These are phyloP conservation scores for Penicillium sp. DNA, from an alignment of 2,329 filamentous ascomycete genomes.

Conservation along the genomic window DNA sequence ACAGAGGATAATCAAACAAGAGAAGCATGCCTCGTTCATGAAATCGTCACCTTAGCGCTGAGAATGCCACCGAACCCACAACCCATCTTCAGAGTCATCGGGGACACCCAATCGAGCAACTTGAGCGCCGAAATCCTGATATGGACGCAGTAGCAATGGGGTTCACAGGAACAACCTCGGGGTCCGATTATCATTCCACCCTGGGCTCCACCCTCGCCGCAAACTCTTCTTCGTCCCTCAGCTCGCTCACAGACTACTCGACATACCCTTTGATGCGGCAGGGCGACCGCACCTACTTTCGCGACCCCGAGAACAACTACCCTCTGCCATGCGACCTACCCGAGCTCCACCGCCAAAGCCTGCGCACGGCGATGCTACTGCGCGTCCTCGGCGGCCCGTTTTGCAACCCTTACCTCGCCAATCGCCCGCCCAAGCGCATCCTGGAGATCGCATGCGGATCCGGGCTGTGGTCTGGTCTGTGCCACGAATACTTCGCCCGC, in stretches of 20 bases:
- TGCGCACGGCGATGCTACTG: constrained; percentile 76
- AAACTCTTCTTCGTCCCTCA: constrained; percentile 37
- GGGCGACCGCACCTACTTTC: constrained; percentile 78
- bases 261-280: constrained; percentile 63
- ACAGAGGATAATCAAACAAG: background rate
- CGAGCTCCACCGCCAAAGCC: constrained; percentile 81
- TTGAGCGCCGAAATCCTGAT: constrained; percentile 17
- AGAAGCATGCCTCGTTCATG: constrained; percentile 22
- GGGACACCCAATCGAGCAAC: constrained; percentile 16
- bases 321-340: constrained; percentile 84
- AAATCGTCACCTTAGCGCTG: constrained; percentile 15
- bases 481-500: constrained; percentile 71
- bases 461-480: constrained; percentile 85
- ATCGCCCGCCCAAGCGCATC: constrained; percentile 69
- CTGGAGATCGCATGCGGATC: constrained; percentile 85
- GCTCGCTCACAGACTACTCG: constrained; percentile 38
- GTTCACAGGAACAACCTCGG: constrained; percentile 29
- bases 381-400: constrained; percentile 77
- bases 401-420: constrained; percentile 64
- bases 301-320: constrained; percentile 68
- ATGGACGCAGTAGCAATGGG: constrained; percentile 33
- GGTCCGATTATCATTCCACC: constrained; percentile 35
- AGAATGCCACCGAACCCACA: constrained; percentile 29
- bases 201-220: constrained; percentile 33
- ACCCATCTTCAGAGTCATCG: constrained; percentile 17